Evolutionary conservation across 768 basidiomycete genomes (phyloP).

Genomic region (Pleurotus cornucopiae): DNA sequence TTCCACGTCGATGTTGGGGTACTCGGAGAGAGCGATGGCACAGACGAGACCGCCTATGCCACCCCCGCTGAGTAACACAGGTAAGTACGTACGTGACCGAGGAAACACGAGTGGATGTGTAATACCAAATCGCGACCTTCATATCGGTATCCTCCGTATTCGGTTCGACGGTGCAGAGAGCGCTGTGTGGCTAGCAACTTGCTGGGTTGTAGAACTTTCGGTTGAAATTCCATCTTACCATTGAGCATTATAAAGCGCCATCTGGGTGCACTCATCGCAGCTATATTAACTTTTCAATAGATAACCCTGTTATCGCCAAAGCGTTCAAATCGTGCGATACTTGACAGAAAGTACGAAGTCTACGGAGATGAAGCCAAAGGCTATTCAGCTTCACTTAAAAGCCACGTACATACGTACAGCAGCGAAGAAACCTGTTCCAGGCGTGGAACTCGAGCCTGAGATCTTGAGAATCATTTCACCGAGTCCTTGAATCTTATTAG

Average conservation of each 20-base stretch:
- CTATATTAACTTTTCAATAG: background rate
- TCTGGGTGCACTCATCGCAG: background rate
- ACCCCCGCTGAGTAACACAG: background rate
- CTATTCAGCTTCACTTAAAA: background rate
- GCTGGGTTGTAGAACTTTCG: background rate
- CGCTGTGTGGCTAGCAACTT: background rate
- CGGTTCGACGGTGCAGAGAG: background rate
- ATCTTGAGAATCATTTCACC: too few relatives aligned
- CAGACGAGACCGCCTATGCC: background rate
- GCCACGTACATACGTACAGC: too few relatives aligned
- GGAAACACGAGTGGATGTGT: background rate
- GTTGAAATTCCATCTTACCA: background rate
- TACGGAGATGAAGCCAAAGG: background rate
- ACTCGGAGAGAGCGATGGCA: conserved; percentile 7
- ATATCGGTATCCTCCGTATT: background rate
- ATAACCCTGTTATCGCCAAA: background rate
- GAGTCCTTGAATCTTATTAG: too few relatives aligned
- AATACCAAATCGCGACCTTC: background rate
- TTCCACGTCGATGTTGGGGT: conserved; percentile 26
- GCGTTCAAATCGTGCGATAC: background rate
- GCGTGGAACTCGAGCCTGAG: too few relatives aligned
- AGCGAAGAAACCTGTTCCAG: too few relatives aligned
- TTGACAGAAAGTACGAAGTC: background rate
- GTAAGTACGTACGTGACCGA: background rate
- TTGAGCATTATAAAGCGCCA: background rate